Evolutionary conservation across 257 asterid genomes (phyloP), one percentile per base, ranked within the genome.

Genomic region (Leptodermis oblonga): DNA sequence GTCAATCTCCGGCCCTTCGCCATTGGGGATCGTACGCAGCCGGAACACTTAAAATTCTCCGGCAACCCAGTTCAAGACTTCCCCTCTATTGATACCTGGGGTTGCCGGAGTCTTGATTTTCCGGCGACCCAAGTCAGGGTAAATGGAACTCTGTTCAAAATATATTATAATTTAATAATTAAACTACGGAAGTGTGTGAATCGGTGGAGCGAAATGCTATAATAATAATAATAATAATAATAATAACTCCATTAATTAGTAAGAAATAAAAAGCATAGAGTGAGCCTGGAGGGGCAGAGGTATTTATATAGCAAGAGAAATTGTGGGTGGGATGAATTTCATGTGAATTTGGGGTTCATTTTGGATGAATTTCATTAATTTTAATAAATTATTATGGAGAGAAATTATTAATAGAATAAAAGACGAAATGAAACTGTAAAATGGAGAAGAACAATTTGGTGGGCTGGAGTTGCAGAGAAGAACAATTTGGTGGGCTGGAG

Each of bases 1-100:
- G 88, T 73, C 52, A 88, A 67, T 71, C 84, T 88, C 22, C 97
- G 85, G 48, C 92, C 95, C 81, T 87, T 92, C 6, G 91, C 97
- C 98, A 92, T 91, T 49, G 42, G 10, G 4, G 7, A 67, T 39
- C 34, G 18, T 17, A n/a, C 30, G 33, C 18, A n/a, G 26, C 20
- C 1, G 54, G 46, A 14, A 28, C 28, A 73, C 30, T 43, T 39
- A 46, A 46, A 41, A 70, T 59, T 65, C 62, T 28, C 84, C 72
- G 82, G 74, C 41, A 53, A 58, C 81, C 77, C 77, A 74, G 78
- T 33, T 36, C 30, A 45, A 42, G 4, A 17, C 22, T 46, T 23
- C 36, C 17, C 22, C 9, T 41, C 60, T 39, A 20, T 39, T 67
- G 18, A 9, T 20, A 56, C 20, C 33, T 46, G 33, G 30, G 78